These are phyloP conservation scores for Ogataea dorogensis DNA, from an alignment of 805 yeast genomes.

Conservation along the genomic window DNA sequence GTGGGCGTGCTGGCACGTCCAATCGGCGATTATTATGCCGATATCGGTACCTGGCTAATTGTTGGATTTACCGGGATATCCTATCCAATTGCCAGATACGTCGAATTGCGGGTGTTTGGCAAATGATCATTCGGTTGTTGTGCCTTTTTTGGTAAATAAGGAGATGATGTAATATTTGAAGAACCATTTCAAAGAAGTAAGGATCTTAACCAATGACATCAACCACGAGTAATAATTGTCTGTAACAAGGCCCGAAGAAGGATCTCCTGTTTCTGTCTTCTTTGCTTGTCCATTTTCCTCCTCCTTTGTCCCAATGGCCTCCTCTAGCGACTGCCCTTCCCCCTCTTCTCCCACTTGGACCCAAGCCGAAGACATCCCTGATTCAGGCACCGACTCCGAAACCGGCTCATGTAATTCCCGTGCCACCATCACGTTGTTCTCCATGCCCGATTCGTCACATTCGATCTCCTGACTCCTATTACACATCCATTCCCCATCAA, in stretches of 20 bases:
- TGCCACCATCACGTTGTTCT: slow-evolving; percentile 25
- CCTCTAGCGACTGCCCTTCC: slow-evolving; percentile 1
- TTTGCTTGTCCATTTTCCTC: not conserved
- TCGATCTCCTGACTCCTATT: slow-evolving; percentile 22
- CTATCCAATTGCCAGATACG: slow-evolving; percentile 64
- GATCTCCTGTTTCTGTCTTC: not conserved
- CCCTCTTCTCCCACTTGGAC: slow-evolving; percentile 14
- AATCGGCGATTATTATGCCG: slow-evolving; percentile 72
- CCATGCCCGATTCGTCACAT: slow-evolving; percentile 26
- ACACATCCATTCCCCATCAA: slow-evolving; percentile 30
- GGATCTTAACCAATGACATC: slow-evolving; percentile 14
- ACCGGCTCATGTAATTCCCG: slow-evolving; percentile 1
- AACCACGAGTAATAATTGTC: slow-evolving; percentile 21
- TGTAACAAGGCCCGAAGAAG: too few relatives aligned
- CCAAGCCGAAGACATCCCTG: slow-evolving; percentile 16
- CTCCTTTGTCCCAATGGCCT: too few relatives aligned
- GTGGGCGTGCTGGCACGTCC: slow-evolving; percentile 68
- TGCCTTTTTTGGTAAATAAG: slow-evolving; percentile 12
- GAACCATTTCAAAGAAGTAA: slow-evolving; percentile 23
- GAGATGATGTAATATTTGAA: slow-evolving; percentile 22
- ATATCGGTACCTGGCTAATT: slow-evolving; percentile 76
- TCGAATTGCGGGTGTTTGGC: slow-evolving; percentile 59
- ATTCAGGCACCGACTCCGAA: slow-evolving; percentile 3
- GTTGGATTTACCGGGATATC: slow-evolving; percentile 66
- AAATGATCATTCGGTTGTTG: slow-evolving; percentile 16